Evolutionary conservation across 2,329 filamentous ascomycete species (phyloP).

Genomic region (Sporothrix brasiliensis): DNA sequence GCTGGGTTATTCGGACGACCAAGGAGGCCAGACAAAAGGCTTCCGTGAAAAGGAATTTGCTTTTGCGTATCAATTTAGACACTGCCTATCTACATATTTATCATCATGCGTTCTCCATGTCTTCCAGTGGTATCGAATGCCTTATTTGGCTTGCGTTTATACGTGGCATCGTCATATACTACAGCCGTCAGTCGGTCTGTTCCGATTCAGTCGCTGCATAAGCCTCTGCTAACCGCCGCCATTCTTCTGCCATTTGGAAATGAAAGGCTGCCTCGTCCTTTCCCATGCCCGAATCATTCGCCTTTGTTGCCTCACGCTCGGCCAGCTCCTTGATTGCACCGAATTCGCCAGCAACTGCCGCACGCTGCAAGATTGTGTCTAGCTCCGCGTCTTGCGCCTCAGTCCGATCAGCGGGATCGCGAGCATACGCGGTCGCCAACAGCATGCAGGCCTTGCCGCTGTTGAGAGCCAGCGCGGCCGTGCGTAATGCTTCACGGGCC

Average conservation of each 20-base stretch:
- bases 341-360: constrained; percentile 41
- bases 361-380: constrained; percentile 36
- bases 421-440: constrained; percentile 40
- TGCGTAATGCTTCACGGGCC: constrained; percentile 34
- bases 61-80: not conserved
- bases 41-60: constrained; percentile 6
- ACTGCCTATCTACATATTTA: too few relatives aligned
- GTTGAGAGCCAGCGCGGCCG: constrained; percentile 43
- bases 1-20: not conserved
- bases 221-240: constrained; percentile 36
- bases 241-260: constrained; percentile 39
- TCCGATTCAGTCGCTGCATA: not conserved
- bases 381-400: constrained; percentile 36
- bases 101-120: not conserved
- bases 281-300: constrained; percentile 26
- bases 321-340: constrained; percentile 36
- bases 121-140: not conserved
- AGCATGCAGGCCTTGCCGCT: constrained; percentile 38
- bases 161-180: not conserved
- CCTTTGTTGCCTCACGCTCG: constrained; percentile 30
- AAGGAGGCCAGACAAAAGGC: constrained; percentile 2
- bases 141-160: not conserved
- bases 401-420: constrained; percentile 27
- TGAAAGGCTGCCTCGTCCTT: constrained; percentile 28
- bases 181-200: not conserved